A percentile compares a stretch with the other conserved stretches of the same genome.
Conservation (phyloP, 1,284 basidiomycete genomes). For the Ganoderma resinaceum region DNA sequence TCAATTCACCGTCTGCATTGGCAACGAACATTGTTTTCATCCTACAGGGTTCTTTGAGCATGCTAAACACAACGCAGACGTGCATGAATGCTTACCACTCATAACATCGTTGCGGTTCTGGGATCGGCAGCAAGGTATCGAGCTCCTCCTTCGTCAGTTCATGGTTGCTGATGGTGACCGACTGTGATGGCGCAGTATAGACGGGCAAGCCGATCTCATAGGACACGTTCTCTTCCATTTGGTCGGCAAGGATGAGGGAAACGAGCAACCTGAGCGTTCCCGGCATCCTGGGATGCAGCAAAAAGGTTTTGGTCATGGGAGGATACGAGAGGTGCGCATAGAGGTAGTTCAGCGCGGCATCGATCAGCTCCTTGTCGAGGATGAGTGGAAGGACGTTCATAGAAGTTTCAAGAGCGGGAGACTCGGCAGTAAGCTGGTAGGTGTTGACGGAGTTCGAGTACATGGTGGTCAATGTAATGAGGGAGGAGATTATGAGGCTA, state of each 20-base stretch:
- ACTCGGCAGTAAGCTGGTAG: constrained; percentile 56
- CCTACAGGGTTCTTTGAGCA: constrained; percentile 53
- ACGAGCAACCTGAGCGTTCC: constrained; percentile 71
- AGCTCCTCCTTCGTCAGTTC: constrained; percentile 74
- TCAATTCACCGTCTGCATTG: constrained; percentile 76
- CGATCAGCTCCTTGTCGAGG: constrained; percentile 70
- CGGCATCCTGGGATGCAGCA: constrained; percentile 72
- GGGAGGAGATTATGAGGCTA: constrained; percentile 70
- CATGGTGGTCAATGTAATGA: constrained; percentile 64
- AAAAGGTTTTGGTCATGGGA: constrained; percentile 78
- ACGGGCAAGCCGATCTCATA: constrained; percentile 65
- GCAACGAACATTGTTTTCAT: constrained; percentile 82
- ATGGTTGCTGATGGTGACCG: constrained; percentile 55
- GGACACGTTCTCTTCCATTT: constrained; percentile 69
- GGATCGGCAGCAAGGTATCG: constrained; percentile 58
- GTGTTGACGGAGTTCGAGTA: constrained; percentile 68
- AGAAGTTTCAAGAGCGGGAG: constrained; percentile 63
- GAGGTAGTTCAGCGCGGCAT: constrained; percentile 76
- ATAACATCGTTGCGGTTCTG: constrained; percentile 79
- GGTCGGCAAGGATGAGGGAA: constrained; percentile 69
- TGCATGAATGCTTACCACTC: constrained; percentile 63
- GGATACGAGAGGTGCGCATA: constrained; percentile 79
- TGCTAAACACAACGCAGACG: background rate
- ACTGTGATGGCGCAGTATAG: constrained; percentile 59
- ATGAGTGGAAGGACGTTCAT: constrained; percentile 80